A percentile compares a stretch with the other conserved stretches of the same genome.
phyloP scores from a whole-genome alignment of 2,329 filamentous ascomycete genomes.

The Aspergillus ochraceus region DNA sequence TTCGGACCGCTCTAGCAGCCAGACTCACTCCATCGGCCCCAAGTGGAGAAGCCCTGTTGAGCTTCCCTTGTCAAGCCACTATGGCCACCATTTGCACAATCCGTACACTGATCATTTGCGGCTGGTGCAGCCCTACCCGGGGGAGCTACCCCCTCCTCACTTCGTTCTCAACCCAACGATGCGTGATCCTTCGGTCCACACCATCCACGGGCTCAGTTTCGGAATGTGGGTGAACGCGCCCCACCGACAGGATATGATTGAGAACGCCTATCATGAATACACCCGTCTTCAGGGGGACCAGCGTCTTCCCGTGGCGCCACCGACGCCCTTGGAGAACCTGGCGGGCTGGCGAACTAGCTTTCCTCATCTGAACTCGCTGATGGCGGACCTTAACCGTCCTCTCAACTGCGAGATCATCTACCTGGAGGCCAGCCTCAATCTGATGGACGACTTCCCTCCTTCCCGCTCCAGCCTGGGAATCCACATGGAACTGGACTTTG shows the following conservation, averaged over 20 bases:
- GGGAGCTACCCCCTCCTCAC: conserved; percentile 35
- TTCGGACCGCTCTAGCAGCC: conserved; percentile 33
- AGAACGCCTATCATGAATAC: conserved; percentile 46
- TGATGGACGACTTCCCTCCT: conserved; percentile 47
- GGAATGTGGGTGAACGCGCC: conserved; percentile 48
- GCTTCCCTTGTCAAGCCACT: conserved; percentile 31
- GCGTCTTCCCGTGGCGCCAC: conserved; percentile 33
- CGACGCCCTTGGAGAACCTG: conserved; percentile 41
- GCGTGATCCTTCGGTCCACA: conserved; percentile 29
- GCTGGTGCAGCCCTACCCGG: conserved; percentile 32
- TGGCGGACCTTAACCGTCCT: conserved; percentile 34
- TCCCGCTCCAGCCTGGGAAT: conserved; percentile 43
- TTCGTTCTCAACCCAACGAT: conserved; percentile 35
- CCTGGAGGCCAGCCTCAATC: conserved; percentile 43
- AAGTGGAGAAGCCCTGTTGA: conserved; percentile 36
- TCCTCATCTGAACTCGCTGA: conserved; percentile 38
- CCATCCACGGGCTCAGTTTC: conserved; percentile 41
- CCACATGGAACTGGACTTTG: conserved; percentile 43
- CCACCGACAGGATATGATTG: conserved; percentile 35
- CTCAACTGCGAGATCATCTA: conserved; percentile 45
- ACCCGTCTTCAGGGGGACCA: conserved; percentile 43
- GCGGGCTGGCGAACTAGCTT: conserved; percentile 43
- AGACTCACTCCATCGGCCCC: conserved; percentile 32
- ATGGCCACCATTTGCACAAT: conserved; percentile 26
- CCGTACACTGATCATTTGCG: conserved; percentile 34